Evolutionary conservation across 2,329 filamentous ascomycete genomes (phyloP), one percentile per base, ranked within the genome.

Genomic region (Fusarium begoniae): DNA sequence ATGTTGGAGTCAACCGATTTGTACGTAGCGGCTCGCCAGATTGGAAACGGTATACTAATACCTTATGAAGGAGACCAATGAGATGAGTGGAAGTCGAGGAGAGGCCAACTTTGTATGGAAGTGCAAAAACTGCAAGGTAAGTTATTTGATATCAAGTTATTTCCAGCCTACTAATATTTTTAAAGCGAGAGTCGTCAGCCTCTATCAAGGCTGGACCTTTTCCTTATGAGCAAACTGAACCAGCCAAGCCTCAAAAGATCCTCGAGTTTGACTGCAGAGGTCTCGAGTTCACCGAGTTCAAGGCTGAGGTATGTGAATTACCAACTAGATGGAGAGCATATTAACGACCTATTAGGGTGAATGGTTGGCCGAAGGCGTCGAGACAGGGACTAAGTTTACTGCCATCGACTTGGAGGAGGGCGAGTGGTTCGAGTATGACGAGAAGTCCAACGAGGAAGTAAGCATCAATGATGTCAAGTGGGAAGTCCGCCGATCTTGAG

Each of bases 91-190:
- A 41, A 98, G 95, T 82, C 90, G 94, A 79, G 96, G 96, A 74
- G 95, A 98, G 83, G 96, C 96, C 70, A 98, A 98, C 83, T 99
- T 99, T 83, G 96, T 99, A n/a, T 99, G 96, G 96, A 95, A 91
- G 83, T 99, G 96, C 89, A 98, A 97, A 84, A 96, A 96, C 81
- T 99, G 96, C 91, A 97, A 96, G 90, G 95, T 96, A 76, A 37
- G 18, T 17, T 15, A 9, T 10, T 4, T 37, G 11, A 12, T 11
- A 3, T 28, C 30, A 24, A 13, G 10, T 58, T 58, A 14, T 4
- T 44, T 26, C 26, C 12, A 6, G 6, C 18, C 28, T 15, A 35
- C 51, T 75, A 30, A 76, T n/a, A 44, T 26, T 41, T 17, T 51
- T 14, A 28, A 74, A 95, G 94, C 89, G 93, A 82, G 93, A 96